Evolutionary conservation across 768 basidiomycete genomes (phyloP).

Genomic region (Podaxis carcinomalis): DNA sequence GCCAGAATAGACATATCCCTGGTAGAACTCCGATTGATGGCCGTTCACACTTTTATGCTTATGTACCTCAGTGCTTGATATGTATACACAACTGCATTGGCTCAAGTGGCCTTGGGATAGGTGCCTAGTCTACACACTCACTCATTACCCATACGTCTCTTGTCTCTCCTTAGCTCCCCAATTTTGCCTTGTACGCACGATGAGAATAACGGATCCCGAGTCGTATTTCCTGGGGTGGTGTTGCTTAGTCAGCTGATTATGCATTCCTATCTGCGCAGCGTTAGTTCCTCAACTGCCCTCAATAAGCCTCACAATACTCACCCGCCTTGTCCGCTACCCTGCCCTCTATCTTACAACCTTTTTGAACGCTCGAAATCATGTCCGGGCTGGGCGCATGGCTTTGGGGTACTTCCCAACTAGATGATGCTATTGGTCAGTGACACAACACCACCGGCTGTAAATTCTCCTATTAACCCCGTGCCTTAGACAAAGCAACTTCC

Average conservation of each 20-base stretch:
- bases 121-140: too few relatives aligned
- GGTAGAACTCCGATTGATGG: conserved; percentile 9
- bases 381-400: conserved; percentile 63
- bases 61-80: neutral
- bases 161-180: too few relatives aligned
- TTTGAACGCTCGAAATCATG: conserved; percentile 31
- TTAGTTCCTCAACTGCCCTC: neutral
- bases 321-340: neutral
- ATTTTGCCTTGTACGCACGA: too few relatives aligned
- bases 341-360: neutral
- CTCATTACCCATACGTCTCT: too few relatives aligned
- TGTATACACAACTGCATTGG: neutral
- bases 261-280: neutral
- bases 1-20: neutral
- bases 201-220: neutral
- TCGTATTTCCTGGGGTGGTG: neutral
- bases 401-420: conserved; percentile 80
- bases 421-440: conserved; percentile 75
- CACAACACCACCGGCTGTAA: neutral
- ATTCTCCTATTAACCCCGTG: conserved; percentile 10
- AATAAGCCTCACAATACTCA: conserved; percentile 2
- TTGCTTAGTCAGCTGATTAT: conserved; percentile 7
- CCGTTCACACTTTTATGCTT: neutral
- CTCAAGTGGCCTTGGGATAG: too few relatives aligned
- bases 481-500: conserved; percentile 88